A percentile compares a stretch with the other conserved stretches of the same genome.
Evolutionary conservation across 345 rosid species (phyloP).

Genomic region (Turritis glabra): DNA sequence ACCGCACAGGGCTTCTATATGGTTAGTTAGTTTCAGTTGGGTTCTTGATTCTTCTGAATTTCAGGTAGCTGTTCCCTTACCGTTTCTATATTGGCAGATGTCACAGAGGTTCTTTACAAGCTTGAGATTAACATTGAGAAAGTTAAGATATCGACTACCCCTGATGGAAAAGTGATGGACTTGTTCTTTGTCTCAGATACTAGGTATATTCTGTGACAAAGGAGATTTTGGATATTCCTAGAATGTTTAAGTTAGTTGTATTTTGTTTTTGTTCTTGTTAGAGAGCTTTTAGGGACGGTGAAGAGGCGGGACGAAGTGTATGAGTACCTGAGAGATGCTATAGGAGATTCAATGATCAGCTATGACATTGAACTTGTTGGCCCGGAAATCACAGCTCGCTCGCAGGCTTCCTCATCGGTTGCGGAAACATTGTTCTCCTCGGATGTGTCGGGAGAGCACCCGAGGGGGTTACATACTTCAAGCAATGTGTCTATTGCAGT

Average conservation of each 20-base stretch:
- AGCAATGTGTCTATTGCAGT: constrained; percentile 55
- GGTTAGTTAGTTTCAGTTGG: constrained; percentile 56
- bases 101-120: constrained; percentile 74
- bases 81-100: constrained; percentile 52
- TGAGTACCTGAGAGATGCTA: constrained; percentile 46
- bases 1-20: constrained; percentile 81
- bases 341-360: constrained; percentile 66
- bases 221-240: not conserved
- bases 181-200: constrained; percentile 89
- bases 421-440: constrained; percentile 58
- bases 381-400: constrained; percentile 66
- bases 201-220: constrained; percentile 51
- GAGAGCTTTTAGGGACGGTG: constrained; percentile 79
- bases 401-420: constrained; percentile 63
- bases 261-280: constrained; percentile 35
- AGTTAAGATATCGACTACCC: constrained; percentile 96
- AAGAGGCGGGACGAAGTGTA: constrained; percentile 66
- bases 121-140: constrained; percentile 86
- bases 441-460: constrained; percentile 46
- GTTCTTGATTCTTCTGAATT: not conserved
- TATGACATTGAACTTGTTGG: constrained; percentile 80
- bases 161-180: constrained; percentile 93
- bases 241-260: constrained; percentile 1
- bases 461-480: constrained; percentile 43
- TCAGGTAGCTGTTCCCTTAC: not conserved